phyloP scores from a whole-genome alignment of 148 eudicot species.

The Pouteria glomerata region DNA sequence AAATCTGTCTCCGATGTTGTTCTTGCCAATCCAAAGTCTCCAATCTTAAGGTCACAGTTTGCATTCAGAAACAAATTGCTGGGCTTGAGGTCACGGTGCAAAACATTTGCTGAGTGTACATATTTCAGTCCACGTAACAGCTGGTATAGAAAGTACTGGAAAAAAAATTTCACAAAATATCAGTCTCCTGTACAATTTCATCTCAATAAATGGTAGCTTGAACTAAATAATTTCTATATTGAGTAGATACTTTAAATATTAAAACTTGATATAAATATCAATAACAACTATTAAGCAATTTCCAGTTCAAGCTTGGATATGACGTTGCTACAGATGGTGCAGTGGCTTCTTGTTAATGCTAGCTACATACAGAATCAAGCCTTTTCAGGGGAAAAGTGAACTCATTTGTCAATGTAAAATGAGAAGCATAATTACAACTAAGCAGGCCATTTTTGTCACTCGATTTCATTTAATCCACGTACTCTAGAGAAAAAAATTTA shows the following conservation, averaged over 20 bases:
- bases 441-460: neutral
- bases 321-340: neutral
- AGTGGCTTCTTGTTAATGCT: neutral
- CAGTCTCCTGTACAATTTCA: constrained; percentile 3
- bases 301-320: neutral
- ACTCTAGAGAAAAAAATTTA: neutral
- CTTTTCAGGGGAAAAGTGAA: neutral
- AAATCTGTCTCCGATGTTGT: constrained; percentile 45
- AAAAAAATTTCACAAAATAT: constrained; percentile 2
- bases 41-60: constrained; percentile 43
- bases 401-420: neutral
- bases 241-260: neutral
- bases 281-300: neutral
- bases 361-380: neutral
- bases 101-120: constrained; percentile 44
- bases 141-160: constrained; percentile 62
- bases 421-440: neutral
- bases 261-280: too few relatives aligned
- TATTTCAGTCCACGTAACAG: constrained; percentile 40
- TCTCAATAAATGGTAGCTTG: neutral
- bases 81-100: constrained; percentile 47
- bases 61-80: constrained; percentile 38
- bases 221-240: neutral
- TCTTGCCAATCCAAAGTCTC: constrained; percentile 50
- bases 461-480: neutral